Conservation (phyloP, 306 rosid genomes). For the Glycine tomentella region DNA sequence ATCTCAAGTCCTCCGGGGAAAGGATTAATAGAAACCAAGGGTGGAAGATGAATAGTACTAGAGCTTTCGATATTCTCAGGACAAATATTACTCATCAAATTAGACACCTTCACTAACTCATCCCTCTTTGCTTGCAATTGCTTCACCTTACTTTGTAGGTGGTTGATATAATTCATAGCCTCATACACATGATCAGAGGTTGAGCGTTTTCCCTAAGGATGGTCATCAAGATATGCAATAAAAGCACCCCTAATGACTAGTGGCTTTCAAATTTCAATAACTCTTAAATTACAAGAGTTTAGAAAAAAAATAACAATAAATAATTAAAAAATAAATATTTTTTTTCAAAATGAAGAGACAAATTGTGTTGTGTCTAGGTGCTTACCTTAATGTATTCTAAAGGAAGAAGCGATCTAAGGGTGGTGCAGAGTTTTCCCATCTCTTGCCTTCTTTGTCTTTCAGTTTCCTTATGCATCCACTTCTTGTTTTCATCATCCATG, state of each 20-base stretch:
- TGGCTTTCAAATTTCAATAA: constrained; percentile 6
- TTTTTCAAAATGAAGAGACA: constrained; percentile 1
- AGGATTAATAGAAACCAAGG: constrained; percentile 51
- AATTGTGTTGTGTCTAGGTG: neutral
- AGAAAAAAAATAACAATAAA: neutral
- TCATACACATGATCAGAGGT: constrained; percentile 65
- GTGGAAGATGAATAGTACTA: neutral
- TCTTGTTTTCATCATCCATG: constrained; percentile 51
- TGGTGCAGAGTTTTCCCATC: constrained; percentile 60
- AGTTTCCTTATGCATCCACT: constrained; percentile 62
- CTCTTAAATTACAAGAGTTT: neutral
- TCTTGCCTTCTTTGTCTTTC: constrained; percentile 81
- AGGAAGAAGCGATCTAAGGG: constrained; percentile 68
- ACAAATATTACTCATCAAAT: constrained; percentile 26
- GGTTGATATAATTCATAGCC: constrained; percentile 71
- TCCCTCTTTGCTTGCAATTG: constrained; percentile 55
- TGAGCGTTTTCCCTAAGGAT: constrained; percentile 74
- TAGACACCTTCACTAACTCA: constrained; percentile 41
- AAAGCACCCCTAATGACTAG: constrained; percentile 20
- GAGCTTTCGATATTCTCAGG: constrained; percentile 35
- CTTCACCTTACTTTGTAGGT: constrained; percentile 54
- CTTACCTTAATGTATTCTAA: constrained; percentile 57
- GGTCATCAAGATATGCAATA: neutral
- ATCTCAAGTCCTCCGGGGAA: constrained; percentile 62
- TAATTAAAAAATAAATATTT: neutral